These are phyloP conservation scores for Caloboletus firmus DNA, from an alignment of 1,284 basidiomycete species.

Conservation along the genomic window DNA sequence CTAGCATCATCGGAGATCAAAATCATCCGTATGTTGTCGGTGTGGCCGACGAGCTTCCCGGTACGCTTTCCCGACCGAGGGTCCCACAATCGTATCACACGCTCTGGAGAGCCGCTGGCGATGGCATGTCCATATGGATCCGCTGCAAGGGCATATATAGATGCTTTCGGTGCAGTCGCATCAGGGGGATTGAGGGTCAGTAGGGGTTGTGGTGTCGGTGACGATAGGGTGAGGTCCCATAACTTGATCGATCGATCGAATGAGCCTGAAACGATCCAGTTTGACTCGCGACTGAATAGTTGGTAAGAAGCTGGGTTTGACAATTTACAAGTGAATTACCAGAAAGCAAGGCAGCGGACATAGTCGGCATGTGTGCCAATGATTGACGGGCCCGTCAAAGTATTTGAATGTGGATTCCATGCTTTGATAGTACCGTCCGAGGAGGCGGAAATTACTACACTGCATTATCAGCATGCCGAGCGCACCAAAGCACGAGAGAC, in stretches of 20 bases:
- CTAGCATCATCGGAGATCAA: slow-evolving; percentile 85
- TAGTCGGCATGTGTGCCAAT: slow-evolving; percentile 93
- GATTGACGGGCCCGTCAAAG: slow-evolving; percentile 56
- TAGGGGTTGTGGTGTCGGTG: slow-evolving; percentile 45
- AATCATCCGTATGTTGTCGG: slow-evolving; percentile 92
- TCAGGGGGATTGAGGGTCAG: slow-evolving; percentile 63
- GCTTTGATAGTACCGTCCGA: slow-evolving; percentile 94
- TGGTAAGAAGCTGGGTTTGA: slow-evolving; percentile 17
- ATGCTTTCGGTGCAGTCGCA: slow-evolving; percentile 65
- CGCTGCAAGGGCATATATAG: slow-evolving; percentile 76
- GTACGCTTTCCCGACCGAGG: slow-evolving; percentile 77
- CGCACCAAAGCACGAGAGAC: slow-evolving; percentile 21
- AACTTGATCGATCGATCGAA: slow-evolving; percentile 93
- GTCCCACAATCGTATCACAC: slow-evolving; percentile 91
- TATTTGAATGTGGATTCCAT: slow-evolving; percentile 83
- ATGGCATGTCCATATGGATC: slow-evolving; percentile 81
- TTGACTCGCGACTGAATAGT: slow-evolving; percentile 61
- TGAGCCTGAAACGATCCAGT: slow-evolving; percentile 91
- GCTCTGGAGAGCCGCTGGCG: slow-evolving; percentile 89
- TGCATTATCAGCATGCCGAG: slow-evolving; percentile 7
- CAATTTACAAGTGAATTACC: slow-evolving; percentile 41
- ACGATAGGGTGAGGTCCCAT: slow-evolving; percentile 77
- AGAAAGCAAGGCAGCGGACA: slow-evolving; percentile 81
- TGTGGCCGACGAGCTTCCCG: slow-evolving; percentile 86
- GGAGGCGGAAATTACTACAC: slow-evolving; percentile 84